Conservation (phyloP, 805 yeast genomes). For the Candida insectorum region DNA sequence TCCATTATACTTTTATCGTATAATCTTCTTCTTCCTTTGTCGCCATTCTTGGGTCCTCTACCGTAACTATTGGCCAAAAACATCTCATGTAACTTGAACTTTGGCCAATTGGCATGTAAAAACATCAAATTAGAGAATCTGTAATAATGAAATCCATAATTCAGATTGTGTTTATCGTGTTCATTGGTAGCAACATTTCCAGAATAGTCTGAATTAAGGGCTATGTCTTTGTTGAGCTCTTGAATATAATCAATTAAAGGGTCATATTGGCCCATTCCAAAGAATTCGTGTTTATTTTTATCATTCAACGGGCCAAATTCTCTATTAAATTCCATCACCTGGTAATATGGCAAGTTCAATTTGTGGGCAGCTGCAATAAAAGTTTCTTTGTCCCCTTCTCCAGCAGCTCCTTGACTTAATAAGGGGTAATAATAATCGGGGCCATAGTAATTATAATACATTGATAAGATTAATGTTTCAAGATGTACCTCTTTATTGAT, state of each 20-base stretch:
- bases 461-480: slow-evolving; percentile 27
- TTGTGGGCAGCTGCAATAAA: slow-evolving; percentile 41
- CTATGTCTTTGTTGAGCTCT: slow-evolving; percentile 10
- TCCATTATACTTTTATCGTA: slow-evolving; percentile 21
- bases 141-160: slow-evolving; percentile 29
- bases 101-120: slow-evolving; percentile 40
- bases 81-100: slow-evolving; percentile 22
- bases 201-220: slow-evolving; percentile 7
- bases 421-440: slow-evolving; percentile 36
- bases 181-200: slow-evolving; percentile 20
- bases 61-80: slow-evolving; percentile 22
- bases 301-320: slow-evolving; percentile 32
- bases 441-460: slow-evolving; percentile 38
- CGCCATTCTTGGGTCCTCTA: slow-evolving; percentile 23
- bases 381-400: slow-evolving; percentile 43
- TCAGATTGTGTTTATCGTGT: slow-evolving; percentile 18
- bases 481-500: slow-evolving; percentile 31
- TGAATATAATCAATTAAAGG: slow-evolving; percentile 26
- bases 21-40: slow-evolving; percentile 21
- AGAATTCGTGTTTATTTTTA: slow-evolving; percentile 23
- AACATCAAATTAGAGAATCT: slow-evolving; percentile 25
- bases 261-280: slow-evolving; percentile 38
- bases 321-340: slow-evolving; percentile 33
- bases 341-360: slow-evolving; percentile 32
- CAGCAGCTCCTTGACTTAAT: slow-evolving; percentile 40